A percentile compares a stretch with the other conserved stretches of the same genome.
Evolutionary conservation across 805 yeast genomes (phyloP).

Genomic region (Yarrowia alimentaria): DNA sequence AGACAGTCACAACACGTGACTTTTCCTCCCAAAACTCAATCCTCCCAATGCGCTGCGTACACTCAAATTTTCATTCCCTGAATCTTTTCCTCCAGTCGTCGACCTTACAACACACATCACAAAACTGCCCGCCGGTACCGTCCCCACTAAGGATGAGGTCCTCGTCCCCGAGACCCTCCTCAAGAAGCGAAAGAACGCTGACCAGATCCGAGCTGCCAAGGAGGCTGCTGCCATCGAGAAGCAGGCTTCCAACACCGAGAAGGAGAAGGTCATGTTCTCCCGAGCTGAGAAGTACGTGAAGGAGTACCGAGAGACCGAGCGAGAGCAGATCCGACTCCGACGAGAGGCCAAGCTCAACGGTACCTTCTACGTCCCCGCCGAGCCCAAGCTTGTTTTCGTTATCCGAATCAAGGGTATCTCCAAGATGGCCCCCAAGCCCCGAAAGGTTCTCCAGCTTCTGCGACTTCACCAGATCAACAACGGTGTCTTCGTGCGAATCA

Average conservation of each 20-base stretch:
- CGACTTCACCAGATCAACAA: constrained; percentile 77
- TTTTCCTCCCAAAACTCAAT: neutral
- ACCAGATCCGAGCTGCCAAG: constrained; percentile 56
- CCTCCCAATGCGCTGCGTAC: constrained; percentile 3
- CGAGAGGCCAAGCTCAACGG: constrained; percentile 93
- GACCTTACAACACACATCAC: constrained; percentile 13
- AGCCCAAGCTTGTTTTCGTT: constrained; percentile 90
- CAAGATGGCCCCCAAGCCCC: constrained; percentile 99
- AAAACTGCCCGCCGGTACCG: constrained; percentile 34
- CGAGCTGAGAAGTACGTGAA: constrained; percentile 96
- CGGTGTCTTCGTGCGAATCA: constrained; percentile 73
- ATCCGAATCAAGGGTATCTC: constrained; percentile 99
- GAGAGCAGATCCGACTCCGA: constrained; percentile 76
- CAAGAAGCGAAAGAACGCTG: constrained; percentile 59
- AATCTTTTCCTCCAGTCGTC: neutral
- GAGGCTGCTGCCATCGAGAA: constrained; percentile 47
- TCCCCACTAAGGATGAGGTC: constrained; percentile 35
- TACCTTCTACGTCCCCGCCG: constrained; percentile 90
- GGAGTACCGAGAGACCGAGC: constrained; percentile 92
- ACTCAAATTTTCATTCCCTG: constrained; percentile 1
- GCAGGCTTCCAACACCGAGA: constrained; percentile 38
- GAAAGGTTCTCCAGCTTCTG: constrained; percentile 86
- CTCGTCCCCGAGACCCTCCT: constrained; percentile 57
- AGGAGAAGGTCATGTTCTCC: constrained; percentile 63
- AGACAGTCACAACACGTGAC: constrained; percentile 29